Conservation (phyloP, 2,329 filamentous ascomycete genomes). For the Aspergillus ustus region DNA sequence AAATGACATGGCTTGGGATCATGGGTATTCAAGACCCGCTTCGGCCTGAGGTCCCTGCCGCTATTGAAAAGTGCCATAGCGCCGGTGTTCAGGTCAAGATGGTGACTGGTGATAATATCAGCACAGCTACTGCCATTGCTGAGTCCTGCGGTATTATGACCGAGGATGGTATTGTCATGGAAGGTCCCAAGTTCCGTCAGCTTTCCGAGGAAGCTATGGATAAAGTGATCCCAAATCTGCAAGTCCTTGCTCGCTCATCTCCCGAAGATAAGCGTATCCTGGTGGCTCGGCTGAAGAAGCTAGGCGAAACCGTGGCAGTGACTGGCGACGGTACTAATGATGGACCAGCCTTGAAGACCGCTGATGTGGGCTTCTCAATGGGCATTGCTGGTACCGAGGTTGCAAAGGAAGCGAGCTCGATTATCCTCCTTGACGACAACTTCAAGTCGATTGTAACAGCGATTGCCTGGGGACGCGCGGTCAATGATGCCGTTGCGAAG, state of each 20-base stretch:
- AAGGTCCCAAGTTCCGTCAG: constrained; percentile 69
- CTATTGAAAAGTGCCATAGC: constrained; percentile 68
- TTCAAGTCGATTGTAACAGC: constrained; percentile 69
- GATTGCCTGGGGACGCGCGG: constrained; percentile 69
- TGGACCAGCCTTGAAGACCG: constrained; percentile 67
- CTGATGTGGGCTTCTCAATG: constrained; percentile 72
- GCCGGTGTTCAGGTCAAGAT: constrained; percentile 75
- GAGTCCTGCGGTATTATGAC: constrained; percentile 72
- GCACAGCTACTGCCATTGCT: constrained; percentile 75
- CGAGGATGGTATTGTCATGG: constrained; percentile 66
- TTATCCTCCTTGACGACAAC: constrained; percentile 70
- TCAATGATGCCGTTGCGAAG: constrained; percentile 71
- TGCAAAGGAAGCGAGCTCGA: constrained; percentile 70
- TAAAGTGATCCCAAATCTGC: constrained; percentile 61
- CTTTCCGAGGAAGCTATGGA: constrained; percentile 65
- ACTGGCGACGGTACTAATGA: constrained; percentile 72
- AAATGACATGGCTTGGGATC: constrained; percentile 74
- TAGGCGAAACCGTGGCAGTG: constrained; percentile 65
- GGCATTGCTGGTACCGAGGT: constrained; percentile 70
- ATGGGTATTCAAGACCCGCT: constrained; percentile 78
- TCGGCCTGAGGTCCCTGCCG: constrained; percentile 68
- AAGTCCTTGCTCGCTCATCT: constrained; percentile 68
- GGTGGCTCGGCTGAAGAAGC: constrained; percentile 64
- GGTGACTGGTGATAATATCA: constrained; percentile 73
- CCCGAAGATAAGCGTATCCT: constrained; percentile 70